These are phyloP conservation scores for Pseudocercospora ulei DNA, from an alignment of 2,329 filamentous ascomycete species.

Conservation along the genomic window DNA sequence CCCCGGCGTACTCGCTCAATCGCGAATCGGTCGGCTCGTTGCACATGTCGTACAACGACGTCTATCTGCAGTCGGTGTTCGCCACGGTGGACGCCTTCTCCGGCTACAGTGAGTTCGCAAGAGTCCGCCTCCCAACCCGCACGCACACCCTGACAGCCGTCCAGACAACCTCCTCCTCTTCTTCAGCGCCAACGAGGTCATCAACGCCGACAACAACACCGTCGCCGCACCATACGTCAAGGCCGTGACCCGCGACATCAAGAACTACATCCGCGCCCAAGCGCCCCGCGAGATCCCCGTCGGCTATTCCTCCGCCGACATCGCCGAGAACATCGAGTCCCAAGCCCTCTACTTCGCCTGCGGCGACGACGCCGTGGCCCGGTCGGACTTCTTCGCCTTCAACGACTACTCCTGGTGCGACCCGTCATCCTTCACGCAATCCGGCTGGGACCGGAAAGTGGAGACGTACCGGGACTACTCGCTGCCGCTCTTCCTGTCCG, in stretches of 20 bases:
- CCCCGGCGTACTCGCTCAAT: slow-evolving; percentile 76
- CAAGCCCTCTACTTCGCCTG: slow-evolving; percentile 91
- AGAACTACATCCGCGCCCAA: slow-evolving; percentile 67
- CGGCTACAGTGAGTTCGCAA: slow-evolving; percentile 50
- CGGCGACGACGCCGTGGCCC: slow-evolving; percentile 61
- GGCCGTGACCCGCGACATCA: slow-evolving; percentile 69
- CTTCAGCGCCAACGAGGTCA: slow-evolving; percentile 72
- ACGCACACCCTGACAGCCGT: slow-evolving; percentile 3
- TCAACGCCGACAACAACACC: slow-evolving; percentile 52
- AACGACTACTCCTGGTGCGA: slow-evolving; percentile 85
- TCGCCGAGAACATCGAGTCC: slow-evolving; percentile 72
- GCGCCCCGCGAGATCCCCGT: slow-evolving; percentile 61
- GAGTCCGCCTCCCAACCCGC: slow-evolving; percentile 36
- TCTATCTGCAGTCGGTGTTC: slow-evolving; percentile 77
- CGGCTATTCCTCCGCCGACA: slow-evolving; percentile 76
- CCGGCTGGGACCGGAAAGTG: slow-evolving; percentile 82
- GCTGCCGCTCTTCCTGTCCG: slow-evolving; percentile 82
- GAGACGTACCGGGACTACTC: slow-evolving; percentile 78
- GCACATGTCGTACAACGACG: slow-evolving; percentile 69
- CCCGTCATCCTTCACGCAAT: slow-evolving; percentile 54
- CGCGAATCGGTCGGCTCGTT: slow-evolving; percentile 50
- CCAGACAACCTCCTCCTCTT: slow-evolving; percentile 69
- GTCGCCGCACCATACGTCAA: slow-evolving; percentile 58
- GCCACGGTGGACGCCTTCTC: slow-evolving; percentile 77
- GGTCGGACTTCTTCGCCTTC: slow-evolving; percentile 80